Evolutionary conservation across 2,329 filamentous ascomycete species (phyloP).

Genomic region (Colletotrichum cereale): DNA sequence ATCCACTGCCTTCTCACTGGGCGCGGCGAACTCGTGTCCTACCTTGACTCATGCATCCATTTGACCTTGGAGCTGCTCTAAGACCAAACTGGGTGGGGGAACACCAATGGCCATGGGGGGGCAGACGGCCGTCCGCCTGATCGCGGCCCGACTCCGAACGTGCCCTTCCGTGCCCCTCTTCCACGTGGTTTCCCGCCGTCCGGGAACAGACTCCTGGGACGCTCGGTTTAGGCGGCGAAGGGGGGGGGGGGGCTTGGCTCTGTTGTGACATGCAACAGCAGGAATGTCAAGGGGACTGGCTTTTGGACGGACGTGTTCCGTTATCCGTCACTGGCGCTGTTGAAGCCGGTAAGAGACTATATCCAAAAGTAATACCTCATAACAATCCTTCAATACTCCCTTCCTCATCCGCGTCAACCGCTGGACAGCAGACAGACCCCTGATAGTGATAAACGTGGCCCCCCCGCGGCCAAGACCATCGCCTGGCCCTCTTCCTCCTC

Average conservation of each 20-base stretch:
- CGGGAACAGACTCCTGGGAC: slow-evolving; percentile 24
- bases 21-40: neutral
- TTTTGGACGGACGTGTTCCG: neutral
- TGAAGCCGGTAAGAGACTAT: neutral
- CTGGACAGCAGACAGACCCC: neutral
- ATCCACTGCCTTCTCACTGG: neutral
- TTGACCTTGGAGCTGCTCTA: neutral
- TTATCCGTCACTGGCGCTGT: neutral
- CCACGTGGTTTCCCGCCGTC: slow-evolving; percentile 36
- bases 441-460: neutral
- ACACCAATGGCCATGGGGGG: neutral
- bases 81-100: neutral
- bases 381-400: neutral
- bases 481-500: too few relatives aligned
- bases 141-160: slow-evolving; percentile 16
- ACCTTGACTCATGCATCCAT: slow-evolving; percentile 23
- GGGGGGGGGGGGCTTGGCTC: neutral
- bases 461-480: neutral
- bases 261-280: neutral
- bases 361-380: neutral
- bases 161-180: slow-evolving; percentile 20
- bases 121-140: slow-evolving; percentile 5
- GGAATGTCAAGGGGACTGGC: neutral
- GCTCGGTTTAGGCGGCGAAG: neutral
- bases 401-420: neutral